phyloP scores from a whole-genome alignment of 805 yeast genomes.

The Cyberlindnera veronae region DNA sequence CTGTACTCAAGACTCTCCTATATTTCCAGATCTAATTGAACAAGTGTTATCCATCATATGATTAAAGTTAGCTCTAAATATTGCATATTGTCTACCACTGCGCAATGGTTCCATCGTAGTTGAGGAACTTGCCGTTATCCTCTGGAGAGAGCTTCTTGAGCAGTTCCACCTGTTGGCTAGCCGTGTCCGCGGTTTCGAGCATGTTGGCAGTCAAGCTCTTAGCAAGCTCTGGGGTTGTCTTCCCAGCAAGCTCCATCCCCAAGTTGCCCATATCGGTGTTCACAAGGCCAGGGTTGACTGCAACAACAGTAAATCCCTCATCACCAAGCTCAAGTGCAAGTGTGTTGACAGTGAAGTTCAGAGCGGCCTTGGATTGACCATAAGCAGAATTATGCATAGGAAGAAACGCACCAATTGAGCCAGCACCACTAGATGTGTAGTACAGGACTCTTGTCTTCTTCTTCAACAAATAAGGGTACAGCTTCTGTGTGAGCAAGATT shows the following conservation, averaged over 20 bases:
- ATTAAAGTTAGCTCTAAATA: background rate
- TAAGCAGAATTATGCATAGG: conserved; percentile 28
- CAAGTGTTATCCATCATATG: too few relatives aligned
- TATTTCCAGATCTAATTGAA: too few relatives aligned
- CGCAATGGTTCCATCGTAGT: conserved; percentile 4
- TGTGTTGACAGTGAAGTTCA: conserved; percentile 31
- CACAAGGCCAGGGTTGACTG: conserved; percentile 38
- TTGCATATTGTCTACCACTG: too few relatives aligned
- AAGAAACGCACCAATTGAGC: conserved; percentile 20
- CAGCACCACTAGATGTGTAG: conserved; percentile 30
- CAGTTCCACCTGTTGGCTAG: background rate
- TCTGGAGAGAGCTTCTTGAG: background rate
- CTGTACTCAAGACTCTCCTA: too few relatives aligned
- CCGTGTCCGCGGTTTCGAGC: conserved; percentile 2
- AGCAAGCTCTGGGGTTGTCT: background rate
- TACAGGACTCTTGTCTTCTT: conserved; percentile 26
- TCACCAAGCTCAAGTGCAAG: conserved; percentile 26
- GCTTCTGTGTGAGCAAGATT: conserved; percentile 17
- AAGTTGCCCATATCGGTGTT: conserved; percentile 25
- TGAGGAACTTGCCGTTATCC: conserved; percentile 10
- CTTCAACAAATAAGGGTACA: conserved; percentile 24
- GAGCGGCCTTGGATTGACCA: conserved; percentile 38
- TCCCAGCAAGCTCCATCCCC: background rate
- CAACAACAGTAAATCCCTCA: conserved; percentile 29
- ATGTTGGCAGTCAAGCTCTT: background rate